Percentiles rank a stretch among this genome's conserved stretches.
Evolutionary conservation across 495 filamentous ascomycete species (phyloP).

Genomic region (Aspergillus hancockii): DNA sequence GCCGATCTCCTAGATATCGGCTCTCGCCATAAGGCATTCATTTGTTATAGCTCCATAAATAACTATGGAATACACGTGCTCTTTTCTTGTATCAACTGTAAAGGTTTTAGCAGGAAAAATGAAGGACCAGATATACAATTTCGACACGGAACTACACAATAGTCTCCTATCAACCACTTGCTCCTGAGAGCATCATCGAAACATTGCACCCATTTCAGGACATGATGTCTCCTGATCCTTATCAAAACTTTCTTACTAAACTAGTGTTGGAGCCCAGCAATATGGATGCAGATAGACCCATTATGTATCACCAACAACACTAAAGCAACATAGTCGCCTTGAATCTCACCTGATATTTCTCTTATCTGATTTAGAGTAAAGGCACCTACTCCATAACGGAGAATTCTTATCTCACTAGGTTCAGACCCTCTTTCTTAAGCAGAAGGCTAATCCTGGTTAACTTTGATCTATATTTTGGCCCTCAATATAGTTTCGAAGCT

Average conservation of each 20-base stretch:
- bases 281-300: constrained; percentile 2
- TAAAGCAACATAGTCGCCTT: neutral
- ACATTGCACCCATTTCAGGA: neutral
- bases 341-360: neutral
- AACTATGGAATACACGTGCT: no score
- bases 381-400: neutral
- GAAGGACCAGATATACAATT: neutral
- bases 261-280: neutral
- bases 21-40: no score
- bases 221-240: neutral
- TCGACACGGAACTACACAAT: neutral
- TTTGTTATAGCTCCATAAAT: no score
- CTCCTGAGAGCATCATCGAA: neutral
- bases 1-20: no score
- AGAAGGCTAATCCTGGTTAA: no score
- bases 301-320: neutral
- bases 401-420: no score
- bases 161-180: neutral
- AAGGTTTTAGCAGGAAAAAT: neutral
- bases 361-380: neutral
- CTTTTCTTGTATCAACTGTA: no score
- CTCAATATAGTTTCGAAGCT: no score
- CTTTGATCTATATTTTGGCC: no score
- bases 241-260: neutral
- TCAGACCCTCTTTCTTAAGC: no score